Conservation (phyloP, 768 basidiomycete species). For the Cantharellus anzutake region DNA sequence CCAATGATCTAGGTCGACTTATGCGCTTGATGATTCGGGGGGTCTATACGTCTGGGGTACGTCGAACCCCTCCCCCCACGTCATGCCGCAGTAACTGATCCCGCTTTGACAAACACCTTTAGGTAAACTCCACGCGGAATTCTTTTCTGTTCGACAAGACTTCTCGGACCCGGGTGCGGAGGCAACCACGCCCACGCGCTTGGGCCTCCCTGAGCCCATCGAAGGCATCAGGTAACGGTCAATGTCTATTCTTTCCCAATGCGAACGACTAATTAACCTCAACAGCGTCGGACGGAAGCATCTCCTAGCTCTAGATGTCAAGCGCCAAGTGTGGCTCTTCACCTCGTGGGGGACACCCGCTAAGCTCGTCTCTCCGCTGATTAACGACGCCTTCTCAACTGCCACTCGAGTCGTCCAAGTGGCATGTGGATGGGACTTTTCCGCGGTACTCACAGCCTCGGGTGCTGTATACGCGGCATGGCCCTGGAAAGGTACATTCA, state of each 20-base stretch:
- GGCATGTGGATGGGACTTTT: slow-evolving; percentile 67
- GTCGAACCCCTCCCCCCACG: slow-evolving; percentile 6
- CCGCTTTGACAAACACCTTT: too few species aligned
- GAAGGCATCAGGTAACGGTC: slow-evolving; percentile 41
- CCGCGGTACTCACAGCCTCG: slow-evolving; percentile 49
- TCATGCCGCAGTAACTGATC: slow-evolving; percentile 31
- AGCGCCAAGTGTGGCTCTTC: slow-evolving; percentile 52
- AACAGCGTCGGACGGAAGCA: slow-evolving; percentile 63
- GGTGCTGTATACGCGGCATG: slow-evolving; percentile 64
- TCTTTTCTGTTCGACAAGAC: slow-evolving; percentile 10
- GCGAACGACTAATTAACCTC: not conserved
- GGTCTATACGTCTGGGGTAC: slow-evolving; percentile 66
- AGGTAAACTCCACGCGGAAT: not conserved
- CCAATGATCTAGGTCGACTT: slow-evolving; percentile 48
- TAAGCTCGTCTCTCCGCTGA: slow-evolving; percentile 23
- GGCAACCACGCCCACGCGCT: slow-evolving; percentile 34
- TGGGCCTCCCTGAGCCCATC: slow-evolving; percentile 38
- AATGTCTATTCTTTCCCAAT: not conserved
- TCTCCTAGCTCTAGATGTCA: slow-evolving; percentile 40
- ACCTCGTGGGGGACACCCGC: slow-evolving; percentile 64
- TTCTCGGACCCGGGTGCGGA: slow-evolving; percentile 34
- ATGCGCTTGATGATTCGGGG: slow-evolving; percentile 63
- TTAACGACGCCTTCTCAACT: slow-evolving; percentile 3
- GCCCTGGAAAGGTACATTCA: slow-evolving; percentile 34
- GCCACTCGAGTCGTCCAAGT: slow-evolving; percentile 23